Conservation (phyloP, 2,329 filamentous ascomycete species). For the Fusarium sp. region DNA sequence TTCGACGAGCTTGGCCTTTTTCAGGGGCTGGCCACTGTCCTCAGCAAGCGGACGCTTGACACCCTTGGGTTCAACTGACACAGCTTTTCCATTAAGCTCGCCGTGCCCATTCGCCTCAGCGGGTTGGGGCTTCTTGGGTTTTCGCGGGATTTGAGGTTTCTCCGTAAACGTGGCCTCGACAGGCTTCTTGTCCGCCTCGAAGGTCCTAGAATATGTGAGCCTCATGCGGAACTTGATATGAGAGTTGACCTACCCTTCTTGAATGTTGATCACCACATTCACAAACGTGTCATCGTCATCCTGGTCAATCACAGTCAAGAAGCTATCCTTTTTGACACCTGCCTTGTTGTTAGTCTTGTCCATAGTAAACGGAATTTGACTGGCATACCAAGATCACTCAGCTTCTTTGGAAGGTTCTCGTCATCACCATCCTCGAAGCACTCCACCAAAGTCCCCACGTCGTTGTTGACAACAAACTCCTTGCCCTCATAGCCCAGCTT, state of each 20-base stretch:
- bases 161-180: slow-evolving; percentile 58
- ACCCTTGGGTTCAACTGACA: slow-evolving; percentile 45
- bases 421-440: slow-evolving; percentile 73
- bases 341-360: slow-evolving; percentile 29
- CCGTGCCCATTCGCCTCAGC: slow-evolving; percentile 52
- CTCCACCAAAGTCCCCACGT: slow-evolving; percentile 76
- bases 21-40: slow-evolving; percentile 53
- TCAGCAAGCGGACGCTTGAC: slow-evolving; percentile 59
- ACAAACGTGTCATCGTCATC: slow-evolving; percentile 77
- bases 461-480: slow-evolving; percentile 79
- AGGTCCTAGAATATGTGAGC: slow-evolving; percentile 51
- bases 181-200: slow-evolving; percentile 59
- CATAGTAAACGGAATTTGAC: not conserved
- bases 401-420: slow-evolving; percentile 81
- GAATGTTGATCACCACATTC: slow-evolving; percentile 77
- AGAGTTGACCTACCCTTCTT: slow-evolving; percentile 61
- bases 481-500: slow-evolving; percentile 78
- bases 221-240: not conserved
- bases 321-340: slow-evolving; percentile 75
- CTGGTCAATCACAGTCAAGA: slow-evolving; percentile 85
- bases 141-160: slow-evolving; percentile 60
- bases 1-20: slow-evolving; percentile 58
- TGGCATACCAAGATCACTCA: slow-evolving; percentile 74
- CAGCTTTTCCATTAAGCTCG: slow-evolving; percentile 54
- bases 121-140: slow-evolving; percentile 54